Evolutionary conservation across 257 asterid species (phyloP).

Genomic region (Orobanche coerulescens): DNA sequence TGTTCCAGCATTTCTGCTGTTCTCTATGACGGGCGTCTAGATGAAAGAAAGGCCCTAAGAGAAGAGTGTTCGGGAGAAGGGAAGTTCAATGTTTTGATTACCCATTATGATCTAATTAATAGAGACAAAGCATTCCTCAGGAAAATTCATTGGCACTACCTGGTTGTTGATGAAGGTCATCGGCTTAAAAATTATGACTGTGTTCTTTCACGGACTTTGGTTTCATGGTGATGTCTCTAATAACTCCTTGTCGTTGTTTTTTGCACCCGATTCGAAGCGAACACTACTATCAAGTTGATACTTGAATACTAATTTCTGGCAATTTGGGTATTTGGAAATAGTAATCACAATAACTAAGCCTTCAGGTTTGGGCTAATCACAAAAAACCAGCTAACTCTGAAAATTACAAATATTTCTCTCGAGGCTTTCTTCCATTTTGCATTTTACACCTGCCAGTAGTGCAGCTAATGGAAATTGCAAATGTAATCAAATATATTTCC

Average conservation of each 20-base stretch:
- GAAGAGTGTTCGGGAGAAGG: constrained; percentile 92
- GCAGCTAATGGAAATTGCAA: no score
- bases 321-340: background rate
- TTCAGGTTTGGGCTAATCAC: no score
- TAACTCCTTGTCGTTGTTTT: constrained; percentile 15
- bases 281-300: background rate
- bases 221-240: constrained; percentile 59
- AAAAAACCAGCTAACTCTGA: no score
- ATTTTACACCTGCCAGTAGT: no score
- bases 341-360: no score
- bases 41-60: constrained; percentile 89
- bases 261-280: background rate
- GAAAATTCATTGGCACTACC: constrained; percentile 88
- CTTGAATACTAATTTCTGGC: background rate
- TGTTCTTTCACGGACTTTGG: constrained; percentile 87
- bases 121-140: constrained; percentile 86
- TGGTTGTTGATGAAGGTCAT: constrained; percentile 98
- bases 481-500: no score
- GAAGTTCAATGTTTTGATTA: constrained; percentile 82
- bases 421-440: no score
- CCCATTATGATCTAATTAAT: constrained; percentile 94
- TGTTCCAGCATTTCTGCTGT: constrained; percentile 65
- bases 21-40: constrained; percentile 92
- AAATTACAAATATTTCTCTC: no score
- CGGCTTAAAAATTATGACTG: constrained; percentile 87